Evolutionary conservation across 2,329 filamentous ascomycete genomes (phyloP), one percentile per base, ranked within the genome.

Genomic region (Cladosporium sp.): DNA sequence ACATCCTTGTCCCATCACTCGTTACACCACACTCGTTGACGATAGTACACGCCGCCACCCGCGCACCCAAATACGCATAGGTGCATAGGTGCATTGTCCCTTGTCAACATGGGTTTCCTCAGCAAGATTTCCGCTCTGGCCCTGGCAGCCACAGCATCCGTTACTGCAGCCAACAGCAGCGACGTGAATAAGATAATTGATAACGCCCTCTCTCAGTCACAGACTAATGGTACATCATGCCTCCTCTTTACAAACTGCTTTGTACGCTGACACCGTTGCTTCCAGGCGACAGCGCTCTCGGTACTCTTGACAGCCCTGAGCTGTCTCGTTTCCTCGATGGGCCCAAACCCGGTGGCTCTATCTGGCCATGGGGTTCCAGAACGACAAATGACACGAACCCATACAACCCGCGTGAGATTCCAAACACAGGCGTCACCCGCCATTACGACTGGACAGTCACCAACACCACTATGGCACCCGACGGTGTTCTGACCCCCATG

Each of bases 191-290:
- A 22, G 30, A 39, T 22, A 29, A 15, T 40, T 34, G 24, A 36
- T 1, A 36, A 47, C 7, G 38, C 27, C 2, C 47, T 50, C 20
- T 32, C 47, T 12, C 40, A 50, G 9, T 39, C 22, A 3, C 30
- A 50, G n/a, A 50, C 47, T 4, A 50, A 50, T 17, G 47, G 47
- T 50, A 50, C 47, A 43, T 29, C n/a, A 50, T 50, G 47, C 39
- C 32, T 50, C 24, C 47, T 50, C 32, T 29, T 27, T 43, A 50
- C 40, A 50, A 42, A 36, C 13, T 41, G 20, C 24, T 47, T 19
- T 52, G 50, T 37, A 27, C 38, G n/a, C 37, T 67, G 62, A 47
- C 61, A 65, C 57, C 71, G 72, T 43, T 51, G 59, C 50, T 61
- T 32, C 24, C 43, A 56, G 54, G 54, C 36, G 40, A 38, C 13